Base-by-base conservation (phyloP, 1,139 yeast species). In the Suhomyces maxii region DNA sequence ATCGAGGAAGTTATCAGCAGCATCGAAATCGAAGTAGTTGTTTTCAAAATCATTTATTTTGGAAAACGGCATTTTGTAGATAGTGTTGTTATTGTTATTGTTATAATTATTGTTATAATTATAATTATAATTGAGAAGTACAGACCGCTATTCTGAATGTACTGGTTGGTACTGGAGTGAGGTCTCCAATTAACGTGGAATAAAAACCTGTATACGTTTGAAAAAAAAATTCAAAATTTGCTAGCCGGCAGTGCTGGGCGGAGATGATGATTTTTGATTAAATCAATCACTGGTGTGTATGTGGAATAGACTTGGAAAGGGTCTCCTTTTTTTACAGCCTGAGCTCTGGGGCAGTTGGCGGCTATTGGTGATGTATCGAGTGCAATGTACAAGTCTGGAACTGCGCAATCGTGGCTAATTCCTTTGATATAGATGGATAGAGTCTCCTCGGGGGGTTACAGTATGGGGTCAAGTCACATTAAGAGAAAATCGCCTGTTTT, bases 1-100 rank as follows among this genome's bases (percentile, higher is more conserved):
- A 45, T 61, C 67, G 44, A 71, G 59, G 46, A 71, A 71, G 45
- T 56, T 64, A 50, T 71, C 74, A 28, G 76, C 63, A 37, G 64
- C 57, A 32, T 67, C 72, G 54, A 71, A 71, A 48, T 69, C 69
- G 50, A 54, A 57, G 54, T 46, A 57, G 42, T 42, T 64, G 39
- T 50, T 57, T 26, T 44, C 44, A 41, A 51, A 56, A 32, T 58
- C 61, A 13, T 61, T 48, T 58, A 57, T 58, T 8, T 30, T 31
- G 36, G 40, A 37, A 34, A 36, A 45, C 41, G 23, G 23, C 23
- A 18, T 18, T 18, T 18, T 18, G 23, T 2, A 4, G 23, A 18
- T 18, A 18, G 4, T 18, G 6, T 18, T 18, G 6, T 18, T 18
- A 18, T 18, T 18, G 6, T 18, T 18, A 18, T 18, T 18, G 23